Base-by-base conservation (phyloP, 345 rosid genomes). In the Hypericum perforatum region DNA sequence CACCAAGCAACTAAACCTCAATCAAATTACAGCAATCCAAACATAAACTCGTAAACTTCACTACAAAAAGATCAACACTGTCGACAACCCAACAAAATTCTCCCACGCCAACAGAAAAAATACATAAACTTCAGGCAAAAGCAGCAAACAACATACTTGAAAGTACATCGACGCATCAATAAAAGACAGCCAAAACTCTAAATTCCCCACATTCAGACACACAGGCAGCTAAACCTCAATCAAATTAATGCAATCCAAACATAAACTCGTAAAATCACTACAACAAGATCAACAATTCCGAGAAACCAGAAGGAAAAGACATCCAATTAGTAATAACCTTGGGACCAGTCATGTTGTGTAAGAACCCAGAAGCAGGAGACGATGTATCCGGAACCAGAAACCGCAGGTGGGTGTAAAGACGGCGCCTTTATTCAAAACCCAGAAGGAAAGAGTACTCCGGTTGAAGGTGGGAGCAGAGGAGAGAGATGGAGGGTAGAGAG, bases 301-400 rank as follows among this genome's bases (percentile, higher is more conserved):
- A 2, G 9, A 57, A 41, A 32, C 13, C 3, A 11, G 42, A n/a
- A 37, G 47, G 3, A 9, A 39, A 52, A n/a, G 37, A 36, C 47
- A 57, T 43, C 29, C 65, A 16, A n/a, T n/a, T n/a, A n/a, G n/a
- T n/a, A n/a, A n/a, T n/a, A 37, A 90, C 97, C 86, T 86, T 84
- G 59, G 85, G 68, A 63, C 70, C 78, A 70, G 71, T 85, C 97
- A 86, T 90, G 70, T 60, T 67, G 65, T 44, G 63, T 11, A 62
- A 58, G 54, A 60, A 42, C 22, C 66, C 62, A 52, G 66, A 69
- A 9, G 56, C 16, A 32, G 53, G 0, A 57, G 60, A 66, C 7
- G 16, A 12, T 57, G 50, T 60, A 67, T 61, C 59, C 40, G 57
- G 44, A 14, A 46, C 15, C 22, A 7, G 9, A 62, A 65, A 49